Conservation (phyloP, 2,329 filamentous ascomycete genomes). For the Diplodia intermedia region DNA sequence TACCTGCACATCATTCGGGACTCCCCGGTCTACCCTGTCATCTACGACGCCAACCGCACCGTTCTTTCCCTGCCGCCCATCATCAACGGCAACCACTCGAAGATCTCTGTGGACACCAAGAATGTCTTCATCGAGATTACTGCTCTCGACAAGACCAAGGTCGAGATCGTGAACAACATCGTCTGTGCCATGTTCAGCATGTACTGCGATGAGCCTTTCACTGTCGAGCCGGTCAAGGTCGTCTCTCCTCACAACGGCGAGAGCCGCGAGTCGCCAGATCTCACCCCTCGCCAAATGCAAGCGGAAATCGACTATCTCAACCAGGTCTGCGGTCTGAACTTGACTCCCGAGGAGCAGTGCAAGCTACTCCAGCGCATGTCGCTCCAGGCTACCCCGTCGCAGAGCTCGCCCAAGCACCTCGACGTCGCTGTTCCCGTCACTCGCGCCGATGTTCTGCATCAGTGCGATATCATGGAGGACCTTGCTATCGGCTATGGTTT, state of each 20-base stretch:
- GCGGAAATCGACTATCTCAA: conserved; percentile 95
- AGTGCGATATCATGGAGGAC: conserved; percentile 99
- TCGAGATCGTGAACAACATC: conserved; percentile 94
- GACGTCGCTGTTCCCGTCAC: conserved; percentile 87
- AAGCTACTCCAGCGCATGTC: conserved; percentile 88
- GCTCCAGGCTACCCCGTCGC: conserved; percentile 78
- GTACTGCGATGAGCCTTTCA: conserved; percentile 85
- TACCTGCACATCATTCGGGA: conserved; percentile 95
- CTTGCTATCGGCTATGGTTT: conserved; percentile 96
- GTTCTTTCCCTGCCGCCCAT: conserved; percentile 96
- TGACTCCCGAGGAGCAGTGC: conserved; percentile 77
- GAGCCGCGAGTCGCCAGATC: conserved; percentile 79
- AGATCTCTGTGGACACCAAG: conserved; percentile 88
- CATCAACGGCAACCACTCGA: conserved; percentile 96
- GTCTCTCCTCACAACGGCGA: conserved; percentile 89
- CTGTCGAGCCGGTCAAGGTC: conserved; percentile 91
- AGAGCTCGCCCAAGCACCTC: conserved; percentile 70
- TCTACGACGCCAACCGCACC: conserved; percentile 84
- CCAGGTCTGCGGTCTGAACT: conserved; percentile 81
- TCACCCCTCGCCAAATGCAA: conserved; percentile 76
- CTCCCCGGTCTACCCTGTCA: conserved; percentile 92
- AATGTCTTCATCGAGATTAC: conserved; percentile 98
- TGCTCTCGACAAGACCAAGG: conserved; percentile 92
- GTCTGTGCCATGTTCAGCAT: conserved; percentile 96
- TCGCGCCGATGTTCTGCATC: conserved; percentile 91